Evolutionary conservation across 2,329 filamentous ascomycete species (phyloP), one percentile per base, ranked within the genome.

Genomic region (Graphilbum fragrans): DNA sequence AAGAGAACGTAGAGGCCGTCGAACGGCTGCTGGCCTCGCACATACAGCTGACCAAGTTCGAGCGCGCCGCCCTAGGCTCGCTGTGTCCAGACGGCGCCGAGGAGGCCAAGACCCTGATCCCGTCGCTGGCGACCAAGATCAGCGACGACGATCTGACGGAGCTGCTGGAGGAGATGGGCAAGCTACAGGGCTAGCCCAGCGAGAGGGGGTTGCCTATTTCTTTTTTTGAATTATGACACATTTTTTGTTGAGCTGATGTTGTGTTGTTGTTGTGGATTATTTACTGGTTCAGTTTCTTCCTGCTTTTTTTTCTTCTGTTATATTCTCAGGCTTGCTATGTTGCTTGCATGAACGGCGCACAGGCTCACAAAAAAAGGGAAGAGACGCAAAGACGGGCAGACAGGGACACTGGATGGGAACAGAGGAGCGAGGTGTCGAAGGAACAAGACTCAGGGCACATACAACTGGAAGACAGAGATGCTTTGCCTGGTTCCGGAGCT

Each of bases 101-200:
- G 57, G 93, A 98, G 64, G 92, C 92, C 46, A 95, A 94, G 66
- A 94, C 86, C 9, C 72, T 98, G 44, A 94, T 98, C 48, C 93
- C 92, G 1, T 94, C 76, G 43, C 63, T 98, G 39, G 73, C 80
- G 52, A 80, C 87, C 61, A 98, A 98, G 66, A 93, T 96, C 55
- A 74, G 74, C 46, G 90, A 96, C 58, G 83, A 86, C 29, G 86
- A 94, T 51, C 65, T 98, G 49, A 82, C 94, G 61, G 81, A 87
- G 48, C 67, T 96, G 44, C 72, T 98, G 44, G 81, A 94, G 55
- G 87, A 98, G 66, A 82, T 96, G 63, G 83, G 80, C 52, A 93
- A 93, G 69, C 67, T 94, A 37, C 69, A 72, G 52, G 61, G 58
- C 37, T 52, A 34, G n/a, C 7, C 32, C n/a, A 14, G 32, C n/a